phyloP scores from a whole-genome alignment of 768 basidiomycete species.

The Lentinus tigrinus region DNA sequence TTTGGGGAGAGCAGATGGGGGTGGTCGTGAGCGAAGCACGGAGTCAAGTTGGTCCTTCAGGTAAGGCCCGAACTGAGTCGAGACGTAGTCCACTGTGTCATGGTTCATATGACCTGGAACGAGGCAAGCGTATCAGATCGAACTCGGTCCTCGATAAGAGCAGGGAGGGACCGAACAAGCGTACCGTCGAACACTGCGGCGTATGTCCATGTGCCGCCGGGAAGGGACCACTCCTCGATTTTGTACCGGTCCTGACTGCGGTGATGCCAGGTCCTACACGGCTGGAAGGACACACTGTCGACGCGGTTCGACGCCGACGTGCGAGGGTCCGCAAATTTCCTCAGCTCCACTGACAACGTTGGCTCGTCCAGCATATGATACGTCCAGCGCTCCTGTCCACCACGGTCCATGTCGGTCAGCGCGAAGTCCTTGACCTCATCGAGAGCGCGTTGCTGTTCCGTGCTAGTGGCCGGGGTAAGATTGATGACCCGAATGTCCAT shows the following conservation, averaged over 20 bases:
- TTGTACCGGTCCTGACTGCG: slow-evolving; percentile 43
- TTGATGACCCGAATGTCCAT: slow-evolving; percentile 36
- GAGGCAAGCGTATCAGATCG: background rate
- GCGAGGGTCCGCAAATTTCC: slow-evolving; percentile 35
- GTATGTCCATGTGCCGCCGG: slow-evolving; percentile 42
- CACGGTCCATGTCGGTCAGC: slow-evolving; percentile 52
- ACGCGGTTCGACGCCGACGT: slow-evolving; percentile 28
- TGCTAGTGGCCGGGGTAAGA: slow-evolving; percentile 43
- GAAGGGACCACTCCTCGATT: slow-evolving; percentile 41
- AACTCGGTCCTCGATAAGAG: background rate
- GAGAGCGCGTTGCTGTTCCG: slow-evolving; percentile 48
- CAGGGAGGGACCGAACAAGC: slow-evolving; percentile 5
- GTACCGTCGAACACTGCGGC: slow-evolving; percentile 48
- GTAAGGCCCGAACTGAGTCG: slow-evolving; percentile 39
- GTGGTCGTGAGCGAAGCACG: slow-evolving; percentile 28
- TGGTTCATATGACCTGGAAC: slow-evolving; percentile 47
- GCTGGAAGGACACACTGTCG: slow-evolving; percentile 45
- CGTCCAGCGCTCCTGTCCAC: slow-evolving; percentile 52
- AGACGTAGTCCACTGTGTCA: slow-evolving; percentile 46
- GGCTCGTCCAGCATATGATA: slow-evolving; percentile 48
- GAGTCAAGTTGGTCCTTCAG: slow-evolving; percentile 39
- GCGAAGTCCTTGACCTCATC: slow-evolving; percentile 54
- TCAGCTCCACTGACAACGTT: slow-evolving; percentile 39
- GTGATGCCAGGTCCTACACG: slow-evolving; percentile 34
- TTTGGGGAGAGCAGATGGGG: slow-evolving; percentile 27